A percentile compares a stretch with the other conserved stretches of the same genome.
phyloP scores from a whole-genome alignment of 345 rosid species.

The Diplotaxis tenuifolia region DNA sequence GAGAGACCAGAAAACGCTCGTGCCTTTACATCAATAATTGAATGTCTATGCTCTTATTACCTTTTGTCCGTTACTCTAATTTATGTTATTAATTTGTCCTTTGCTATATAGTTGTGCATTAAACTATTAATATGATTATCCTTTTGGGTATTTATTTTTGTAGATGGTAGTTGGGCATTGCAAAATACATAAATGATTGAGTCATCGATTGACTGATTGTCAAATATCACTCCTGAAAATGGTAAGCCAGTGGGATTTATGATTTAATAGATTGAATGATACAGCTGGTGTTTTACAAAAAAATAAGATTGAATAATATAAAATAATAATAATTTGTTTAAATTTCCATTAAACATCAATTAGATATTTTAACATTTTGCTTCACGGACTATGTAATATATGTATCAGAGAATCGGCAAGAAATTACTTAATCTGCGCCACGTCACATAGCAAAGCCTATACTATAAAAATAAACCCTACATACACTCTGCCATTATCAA shows the following conservation, averaged over 20 bases:
- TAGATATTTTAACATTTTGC: neutral
- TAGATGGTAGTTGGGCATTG: conserved; percentile 8
- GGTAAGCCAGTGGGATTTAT: no score
- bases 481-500: neutral
- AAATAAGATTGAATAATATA: no score
- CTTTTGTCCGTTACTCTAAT: neutral
- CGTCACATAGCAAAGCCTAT: neutral
- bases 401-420: neutral
- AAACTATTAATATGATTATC: neutral
- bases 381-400: neutral
- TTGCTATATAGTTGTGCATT: neutral
- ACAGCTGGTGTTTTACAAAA: no score
- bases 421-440: neutral
- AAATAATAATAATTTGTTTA: no score
- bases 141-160: neutral
- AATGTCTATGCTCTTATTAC: neutral
- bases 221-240: no score
- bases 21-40: neutral
- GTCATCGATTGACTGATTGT: neutral
- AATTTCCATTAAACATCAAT: no score
- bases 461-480: neutral
- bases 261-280: no score
- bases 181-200: neutral
- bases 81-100: neutral
- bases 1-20: neutral